A percentile compares a stretch with the other conserved stretches of the same genome.
Conservation (phyloP, 441 rosid genomes). For the Gossypium aridum region DNA sequence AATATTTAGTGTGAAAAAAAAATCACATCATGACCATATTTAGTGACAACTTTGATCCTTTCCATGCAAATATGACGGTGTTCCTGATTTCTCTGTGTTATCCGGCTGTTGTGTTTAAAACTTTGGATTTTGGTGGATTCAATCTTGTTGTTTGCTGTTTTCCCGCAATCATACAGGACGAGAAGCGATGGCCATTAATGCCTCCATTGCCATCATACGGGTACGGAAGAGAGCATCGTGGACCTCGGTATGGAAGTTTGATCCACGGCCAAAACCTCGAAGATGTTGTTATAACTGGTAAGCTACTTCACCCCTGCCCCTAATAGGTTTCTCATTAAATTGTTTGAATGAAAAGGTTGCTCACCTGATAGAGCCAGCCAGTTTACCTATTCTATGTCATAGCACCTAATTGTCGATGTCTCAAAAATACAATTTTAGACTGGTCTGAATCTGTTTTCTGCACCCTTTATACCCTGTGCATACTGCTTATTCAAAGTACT, state of each 20-base stretch:
- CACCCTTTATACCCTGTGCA: too few species aligned
- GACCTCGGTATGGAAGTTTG: constrained; percentile 93
- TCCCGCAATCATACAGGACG: constrained; percentile 38
- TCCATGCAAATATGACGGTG: not conserved
- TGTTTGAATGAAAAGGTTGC: not conserved
- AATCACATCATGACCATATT: too few species aligned
- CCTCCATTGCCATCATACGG: constrained; percentile 95
- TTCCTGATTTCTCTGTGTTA: not conserved
- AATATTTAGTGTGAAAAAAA: too few species aligned
- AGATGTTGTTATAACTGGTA: constrained; percentile 88
- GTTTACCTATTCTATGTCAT: too few species aligned
- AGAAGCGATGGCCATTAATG: constrained; percentile 80
- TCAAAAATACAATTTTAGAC: too few species aligned
- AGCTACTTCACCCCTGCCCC: constrained; percentile 6
- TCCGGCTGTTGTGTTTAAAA: not conserved
- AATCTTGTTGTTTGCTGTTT: not conserved
- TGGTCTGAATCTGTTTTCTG: too few species aligned
- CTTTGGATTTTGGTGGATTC: not conserved
- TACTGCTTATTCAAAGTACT: too few species aligned
- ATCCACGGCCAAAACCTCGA: constrained; percentile 94
- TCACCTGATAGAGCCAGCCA: not conserved
- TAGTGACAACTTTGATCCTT: too few species aligned
- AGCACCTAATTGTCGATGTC: too few species aligned
- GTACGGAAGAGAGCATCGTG: constrained; percentile 81
- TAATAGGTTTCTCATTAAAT: not conserved